Evolutionary conservation across 176 grass and related monocot genomes (phyloP), one percentile per base, ranked within the genome.

Genomic region (Oryza glumipatula): DNA sequence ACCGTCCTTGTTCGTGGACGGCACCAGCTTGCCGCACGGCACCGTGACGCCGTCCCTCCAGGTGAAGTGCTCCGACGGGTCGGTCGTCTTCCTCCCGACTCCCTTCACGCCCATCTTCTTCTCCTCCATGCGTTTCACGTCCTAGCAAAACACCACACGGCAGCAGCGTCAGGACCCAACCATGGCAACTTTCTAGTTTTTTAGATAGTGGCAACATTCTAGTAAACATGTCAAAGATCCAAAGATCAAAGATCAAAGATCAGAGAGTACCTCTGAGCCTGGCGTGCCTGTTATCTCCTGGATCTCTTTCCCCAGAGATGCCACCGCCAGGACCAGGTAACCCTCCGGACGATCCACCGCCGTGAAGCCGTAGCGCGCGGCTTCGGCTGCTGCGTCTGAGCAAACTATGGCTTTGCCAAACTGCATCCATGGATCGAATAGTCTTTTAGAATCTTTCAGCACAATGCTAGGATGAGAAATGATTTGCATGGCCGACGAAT

Each of bases 31-130:
- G 56, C 96, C 96, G 33, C 91, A 95, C 21, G 96, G 96, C 73
- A 95, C 93, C 73, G 73, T 95, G 5, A 98, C 82, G 36, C 68
- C 93, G 39, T 87, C 91, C 74, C 85, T 94, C 96, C 96, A 98
- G 43, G 71, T 81, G 66, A 94, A 39, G 77, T 98, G 93, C 77
- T 92, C 87, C 13, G 87, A 85, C 61, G 90, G 88, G 0, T 98
- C 93, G 0, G 96, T 67, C 38, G 26, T 90, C 83, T 90, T 98
- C 91, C 79, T 92, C 48, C 93, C 93, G 2, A 90, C 56, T 0
- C 86, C 91, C 67, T 94, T 94, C n/a, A 92, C 93, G 48, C 91
- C 74, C 0, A 68, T 64, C 77, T 87, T 89, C 72, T 92, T 58
- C 80, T 92, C 91, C 64, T 98, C 89, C 6, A 94, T 48, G 32